A percentile compares a stretch with the other conserved stretches of the same genome.
Evolutionary conservation across 805 yeast genomes (phyloP).

Genomic region (Wickerhamiella spandovensis): DNA sequence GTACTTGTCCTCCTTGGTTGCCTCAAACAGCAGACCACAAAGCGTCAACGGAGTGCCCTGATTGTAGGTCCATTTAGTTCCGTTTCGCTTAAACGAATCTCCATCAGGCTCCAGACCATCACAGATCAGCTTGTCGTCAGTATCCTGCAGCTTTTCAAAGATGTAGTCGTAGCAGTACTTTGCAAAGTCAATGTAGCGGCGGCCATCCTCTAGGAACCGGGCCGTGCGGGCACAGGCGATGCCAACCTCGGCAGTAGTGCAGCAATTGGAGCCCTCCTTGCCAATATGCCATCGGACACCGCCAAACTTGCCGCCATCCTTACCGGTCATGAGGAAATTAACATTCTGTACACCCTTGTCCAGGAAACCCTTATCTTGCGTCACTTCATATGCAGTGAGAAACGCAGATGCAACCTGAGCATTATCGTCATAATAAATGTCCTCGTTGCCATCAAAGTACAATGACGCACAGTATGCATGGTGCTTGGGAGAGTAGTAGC

Average conservation of each 20-base stretch:
- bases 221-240: conserved; percentile 47
- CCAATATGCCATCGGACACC: conserved; percentile 58
- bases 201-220: conserved; percentile 31
- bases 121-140: conserved; percentile 39
- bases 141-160: conserved; percentile 37
- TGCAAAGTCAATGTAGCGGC: conserved; percentile 44
- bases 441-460: conserved; percentile 43
- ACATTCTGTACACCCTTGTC: conserved; percentile 46
- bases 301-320: conserved; percentile 35
- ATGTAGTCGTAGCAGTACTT: conserved; percentile 46
- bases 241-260: conserved; percentile 57
- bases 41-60: conserved; percentile 53
- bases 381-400: conserved; percentile 54
- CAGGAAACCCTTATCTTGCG: conserved; percentile 39
- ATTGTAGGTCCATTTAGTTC: conserved; percentile 53
- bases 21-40: conserved; percentile 34
- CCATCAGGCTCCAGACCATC: conserved; percentile 44
- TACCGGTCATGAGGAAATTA: conserved; percentile 50
- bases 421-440: conserved; percentile 61
- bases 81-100: conserved; percentile 30
- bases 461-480: conserved; percentile 57
- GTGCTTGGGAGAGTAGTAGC: conserved; percentile 36
- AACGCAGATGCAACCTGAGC: conserved; percentile 60
- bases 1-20: conserved; percentile 42
- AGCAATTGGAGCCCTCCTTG: conserved; percentile 47